A percentile compares a stretch with the other conserved stretches of the same genome.
Conservation (phyloP, 331 rosid species). For the Spiraea crenata region DNA sequence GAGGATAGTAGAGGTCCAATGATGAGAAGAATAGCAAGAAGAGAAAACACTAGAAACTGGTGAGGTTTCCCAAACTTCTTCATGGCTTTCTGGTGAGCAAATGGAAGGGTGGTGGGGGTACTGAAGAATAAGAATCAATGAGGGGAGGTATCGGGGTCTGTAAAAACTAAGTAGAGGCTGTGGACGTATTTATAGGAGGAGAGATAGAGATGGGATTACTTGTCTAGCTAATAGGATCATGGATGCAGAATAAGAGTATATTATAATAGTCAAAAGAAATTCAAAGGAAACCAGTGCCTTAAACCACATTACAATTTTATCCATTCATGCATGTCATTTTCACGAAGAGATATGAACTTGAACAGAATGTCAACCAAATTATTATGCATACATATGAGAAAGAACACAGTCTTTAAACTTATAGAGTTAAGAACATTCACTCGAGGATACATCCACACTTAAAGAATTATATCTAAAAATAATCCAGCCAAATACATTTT, state of each 20-base stretch:
- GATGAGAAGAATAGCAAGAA: conserved; percentile 54
- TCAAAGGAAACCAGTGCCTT: not conserved
- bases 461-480: too few species aligned
- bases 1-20: conserved; percentile 65
- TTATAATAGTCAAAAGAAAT: conserved; percentile 6
- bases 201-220: conserved; percentile 7
- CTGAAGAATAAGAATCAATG: not conserved
- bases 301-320: not conserved
- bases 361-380: not conserved
- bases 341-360: not conserved
- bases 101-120: conserved; percentile 5
- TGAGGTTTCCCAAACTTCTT: conserved; percentile 48
- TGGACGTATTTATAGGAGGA: conserved; percentile 42
- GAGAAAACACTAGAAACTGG: conserved; percentile 44
- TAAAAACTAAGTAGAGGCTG: conserved; percentile 21
- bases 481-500: too few species aligned
- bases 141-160: conserved; percentile 14
- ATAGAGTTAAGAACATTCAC: too few species aligned
- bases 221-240: conserved; percentile 5
- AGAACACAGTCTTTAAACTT: too few species aligned
- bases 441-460: too few species aligned
- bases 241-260: conserved; percentile 3
- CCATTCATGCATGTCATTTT: conserved; percentile 3
- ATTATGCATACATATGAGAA: not conserved
- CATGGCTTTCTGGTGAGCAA: conserved; percentile 28